Conservation (phyloP, 2,329 filamentous ascomycete species). For the Beauveria asiatica region DNA sequence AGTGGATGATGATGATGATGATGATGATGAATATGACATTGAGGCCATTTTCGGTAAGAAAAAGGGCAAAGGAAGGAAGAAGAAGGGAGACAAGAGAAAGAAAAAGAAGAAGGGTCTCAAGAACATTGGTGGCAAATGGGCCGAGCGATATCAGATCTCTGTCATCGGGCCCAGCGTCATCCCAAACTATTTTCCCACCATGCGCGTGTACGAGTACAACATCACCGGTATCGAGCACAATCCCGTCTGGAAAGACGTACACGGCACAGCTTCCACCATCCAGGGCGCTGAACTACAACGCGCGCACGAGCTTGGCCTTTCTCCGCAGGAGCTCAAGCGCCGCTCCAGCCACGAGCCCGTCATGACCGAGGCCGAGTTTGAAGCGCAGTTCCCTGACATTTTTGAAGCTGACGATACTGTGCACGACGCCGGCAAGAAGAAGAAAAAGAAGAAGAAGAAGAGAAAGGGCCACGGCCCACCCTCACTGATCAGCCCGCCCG, state of each 20-base stretch:
- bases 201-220: constrained; percentile 94
- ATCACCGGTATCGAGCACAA: constrained; percentile 62
- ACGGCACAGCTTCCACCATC: constrained; percentile 18
- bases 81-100: constrained; percentile 31
- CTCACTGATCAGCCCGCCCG: constrained; percentile 56
- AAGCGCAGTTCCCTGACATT: constrained; percentile 24
- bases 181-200: constrained; percentile 82
- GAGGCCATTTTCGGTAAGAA: neutral
- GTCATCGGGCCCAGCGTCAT: constrained; percentile 81
- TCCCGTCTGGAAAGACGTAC: constrained; percentile 36
- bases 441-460: constrained; percentile 35
- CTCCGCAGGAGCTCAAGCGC: constrained; percentile 21
- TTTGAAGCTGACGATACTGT: constrained; percentile 23
- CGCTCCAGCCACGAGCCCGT: constrained; percentile 18
- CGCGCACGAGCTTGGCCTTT: constrained; percentile 15
- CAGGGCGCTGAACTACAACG: constrained; percentile 25
- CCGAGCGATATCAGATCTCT: constrained; percentile 75
- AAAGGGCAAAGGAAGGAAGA: constrained; percentile 21
- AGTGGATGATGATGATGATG: constrained; percentile 16
- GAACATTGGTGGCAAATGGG: constrained; percentile 68
- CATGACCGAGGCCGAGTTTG: constrained; percentile 21
- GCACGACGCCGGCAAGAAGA: constrained; percentile 28
- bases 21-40: constrained; percentile 16
- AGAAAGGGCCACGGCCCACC: constrained; percentile 48
- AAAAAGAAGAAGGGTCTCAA: constrained; percentile 46